These are phyloP conservation scores for Olyra latifolia DNA, from an alignment of 176 grass and related monocot species.

Conservation along the genomic window DNA sequence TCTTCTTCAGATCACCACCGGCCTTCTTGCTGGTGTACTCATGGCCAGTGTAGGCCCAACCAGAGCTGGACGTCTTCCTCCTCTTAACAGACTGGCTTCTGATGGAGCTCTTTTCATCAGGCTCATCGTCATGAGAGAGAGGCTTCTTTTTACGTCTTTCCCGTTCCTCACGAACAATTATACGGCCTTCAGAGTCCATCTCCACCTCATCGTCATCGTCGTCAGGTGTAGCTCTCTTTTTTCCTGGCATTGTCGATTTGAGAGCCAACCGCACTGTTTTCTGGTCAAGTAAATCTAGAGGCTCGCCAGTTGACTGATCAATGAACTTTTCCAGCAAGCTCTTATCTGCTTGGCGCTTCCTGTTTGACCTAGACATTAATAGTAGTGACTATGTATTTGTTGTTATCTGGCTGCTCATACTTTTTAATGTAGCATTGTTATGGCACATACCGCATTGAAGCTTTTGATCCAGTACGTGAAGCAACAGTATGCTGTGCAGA, in stretches of 20 bases:
- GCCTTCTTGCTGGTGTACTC: slow-evolving; percentile 88
- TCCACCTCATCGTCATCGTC: slow-evolving; percentile 57
- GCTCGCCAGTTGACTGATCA: slow-evolving; percentile 66
- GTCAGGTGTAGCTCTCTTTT: slow-evolving; percentile 46
- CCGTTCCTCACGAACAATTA: slow-evolving; percentile 66
- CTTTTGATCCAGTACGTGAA: slow-evolving; percentile 55
- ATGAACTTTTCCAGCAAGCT: slow-evolving; percentile 68
- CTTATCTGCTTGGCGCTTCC: slow-evolving; percentile 50
- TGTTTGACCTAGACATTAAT: slow-evolving; percentile 51
- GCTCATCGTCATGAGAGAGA: slow-evolving; percentile 27
- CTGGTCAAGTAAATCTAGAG: slow-evolving; percentile 76
- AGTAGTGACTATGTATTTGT: slow-evolving; percentile 14
- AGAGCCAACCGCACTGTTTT: slow-evolving; percentile 71
- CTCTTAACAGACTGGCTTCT: slow-evolving; percentile 59
- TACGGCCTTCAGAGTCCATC: slow-evolving; percentile 75
- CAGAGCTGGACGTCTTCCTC: slow-evolving; percentile 57
- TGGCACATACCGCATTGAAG: slow-evolving; percentile 63
- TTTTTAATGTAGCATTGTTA: neutral
- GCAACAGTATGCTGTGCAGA: slow-evolving; percentile 33
- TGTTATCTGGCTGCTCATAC: neutral
- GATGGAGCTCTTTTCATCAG: slow-evolving; percentile 47
- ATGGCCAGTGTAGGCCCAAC: slow-evolving; percentile 83
- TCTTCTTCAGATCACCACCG: slow-evolving; percentile 76
- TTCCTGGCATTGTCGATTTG: slow-evolving; percentile 45
- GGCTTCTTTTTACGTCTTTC: slow-evolving; percentile 57